Evolutionary conservation across 1,284 basidiomycete species (phyloP).

Genomic region (Exobasidium cylindrosporum): DNA sequence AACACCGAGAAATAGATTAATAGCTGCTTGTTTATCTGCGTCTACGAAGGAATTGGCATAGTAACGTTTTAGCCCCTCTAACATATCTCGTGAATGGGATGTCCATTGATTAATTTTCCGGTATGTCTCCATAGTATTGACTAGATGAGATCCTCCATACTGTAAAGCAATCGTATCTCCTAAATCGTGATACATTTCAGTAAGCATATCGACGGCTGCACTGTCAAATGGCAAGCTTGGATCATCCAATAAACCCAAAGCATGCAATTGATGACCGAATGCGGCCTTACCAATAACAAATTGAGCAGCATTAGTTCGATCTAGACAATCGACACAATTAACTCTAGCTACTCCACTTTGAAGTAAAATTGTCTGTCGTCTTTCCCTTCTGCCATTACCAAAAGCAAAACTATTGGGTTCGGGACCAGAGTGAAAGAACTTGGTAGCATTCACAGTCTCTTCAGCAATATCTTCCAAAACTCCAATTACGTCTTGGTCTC

Average conservation of each 20-base stretch:
- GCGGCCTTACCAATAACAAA: slow-evolving; percentile 96
- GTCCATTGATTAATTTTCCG: slow-evolving; percentile 91
- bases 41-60: slow-evolving; percentile 86
- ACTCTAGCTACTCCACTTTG: slow-evolving; percentile 75
- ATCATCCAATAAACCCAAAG: slow-evolving; percentile 72
- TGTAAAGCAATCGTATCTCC: slow-evolving; percentile 80
- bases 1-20: slow-evolving; percentile 93
- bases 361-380: slow-evolving; percentile 63
- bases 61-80: slow-evolving; percentile 91
- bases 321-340: slow-evolving; percentile 80
- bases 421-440: slow-evolving; percentile 77
- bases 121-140: slow-evolving; percentile 96
- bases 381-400: not conserved
- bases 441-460: slow-evolving; percentile 83
- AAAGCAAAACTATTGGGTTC: slow-evolving; percentile 29
- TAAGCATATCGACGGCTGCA: slow-evolving; percentile 93
- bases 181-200: slow-evolving; percentile 87
- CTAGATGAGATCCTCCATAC: slow-evolving; percentile 70
- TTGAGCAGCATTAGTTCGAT: slow-evolving; percentile 89
- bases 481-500: slow-evolving; percentile 91
- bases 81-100: slow-evolving; percentile 93
- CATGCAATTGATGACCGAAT: slow-evolving; percentile 91
- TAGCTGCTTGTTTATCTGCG: slow-evolving; percentile 95
- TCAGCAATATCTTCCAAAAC: slow-evolving; percentile 93
- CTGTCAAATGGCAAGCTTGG: slow-evolving; percentile 84